A percentile compares a stretch with the other conserved stretches of the same genome.
Conservation (phyloP, 1,284 basidiomycete genomes). For the Naganishia sp. region DNA sequence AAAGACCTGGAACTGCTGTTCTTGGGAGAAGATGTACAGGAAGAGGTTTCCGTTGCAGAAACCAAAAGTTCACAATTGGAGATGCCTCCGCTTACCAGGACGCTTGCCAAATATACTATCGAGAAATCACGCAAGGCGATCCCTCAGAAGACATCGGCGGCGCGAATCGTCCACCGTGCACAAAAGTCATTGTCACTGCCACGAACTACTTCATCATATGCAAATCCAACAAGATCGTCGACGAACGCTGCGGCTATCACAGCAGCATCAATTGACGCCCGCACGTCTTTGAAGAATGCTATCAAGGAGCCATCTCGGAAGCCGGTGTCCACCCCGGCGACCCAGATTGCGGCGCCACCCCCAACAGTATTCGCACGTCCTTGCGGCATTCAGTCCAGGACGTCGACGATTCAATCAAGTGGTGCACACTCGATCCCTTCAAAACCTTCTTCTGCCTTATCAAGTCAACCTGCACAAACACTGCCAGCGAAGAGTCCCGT, state of each 20-base stretch:
- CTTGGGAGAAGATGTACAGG: slow-evolving; percentile 4
- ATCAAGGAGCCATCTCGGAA: slow-evolving; percentile 2
- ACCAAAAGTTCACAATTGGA: neutral
- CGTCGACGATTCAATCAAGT: neutral
- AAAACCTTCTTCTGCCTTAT: too few species aligned
- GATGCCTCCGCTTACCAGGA: too few species aligned
- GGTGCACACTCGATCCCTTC: too few species aligned
- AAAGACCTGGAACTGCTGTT: slow-evolving; percentile 12
- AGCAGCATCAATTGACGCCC: slow-evolving; percentile 4
- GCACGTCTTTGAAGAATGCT: slow-evolving; percentile 13
- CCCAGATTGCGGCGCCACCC: neutral
- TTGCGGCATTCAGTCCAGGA: slow-evolving; percentile 6
- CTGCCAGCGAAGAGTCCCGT: neutral
- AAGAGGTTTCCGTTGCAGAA: neutral
- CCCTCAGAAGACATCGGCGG: slow-evolving; percentile 10
- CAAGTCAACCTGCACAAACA: too few species aligned
- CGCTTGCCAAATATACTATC: slow-evolving; percentile 4
- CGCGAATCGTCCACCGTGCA: slow-evolving; percentile 16
- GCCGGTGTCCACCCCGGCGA: slow-evolving; percentile 1
- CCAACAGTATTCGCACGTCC: slow-evolving; percentile 9
- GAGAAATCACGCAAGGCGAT: slow-evolving; percentile 10
- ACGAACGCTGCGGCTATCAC: slow-evolving; percentile 16
- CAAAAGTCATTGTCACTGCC: slow-evolving; percentile 23
- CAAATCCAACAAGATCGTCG: slow-evolving; percentile 18
- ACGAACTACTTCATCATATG: slow-evolving; percentile 16